A percentile compares a stretch with the other conserved stretches of the same genome.
These are phyloP conservation scores for Massariosphaeria phaeospora DNA, from an alignment of 495 filamentous ascomycete species.

Conservation along the genomic window DNA sequence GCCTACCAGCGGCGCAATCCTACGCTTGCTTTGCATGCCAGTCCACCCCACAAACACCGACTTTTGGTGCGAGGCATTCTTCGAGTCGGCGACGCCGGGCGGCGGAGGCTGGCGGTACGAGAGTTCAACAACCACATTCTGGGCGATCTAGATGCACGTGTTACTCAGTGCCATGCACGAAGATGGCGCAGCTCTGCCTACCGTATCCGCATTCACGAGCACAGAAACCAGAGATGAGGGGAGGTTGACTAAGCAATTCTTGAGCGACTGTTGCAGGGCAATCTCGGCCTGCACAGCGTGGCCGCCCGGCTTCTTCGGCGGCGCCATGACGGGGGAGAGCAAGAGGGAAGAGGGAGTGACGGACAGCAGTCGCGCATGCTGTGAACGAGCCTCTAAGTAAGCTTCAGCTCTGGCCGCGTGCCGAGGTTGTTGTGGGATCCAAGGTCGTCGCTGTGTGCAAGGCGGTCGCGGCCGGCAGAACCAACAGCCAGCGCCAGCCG, in stretches of 20 bases:
- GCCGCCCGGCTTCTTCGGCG: slow-evolving; percentile 49
- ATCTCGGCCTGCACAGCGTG: slow-evolving; percentile 68
- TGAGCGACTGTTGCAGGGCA: slow-evolving; percentile 66
- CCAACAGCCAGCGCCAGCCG: background rate
- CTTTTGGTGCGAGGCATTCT: slow-evolving; percentile 48
- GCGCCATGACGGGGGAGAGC: slow-evolving; percentile 23
- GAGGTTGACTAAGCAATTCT: slow-evolving; percentile 91
- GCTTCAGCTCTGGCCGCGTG: slow-evolving; percentile 11
- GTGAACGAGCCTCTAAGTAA: background rate
- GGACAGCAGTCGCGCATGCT: background rate
- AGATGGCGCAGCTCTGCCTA: slow-evolving; percentile 44
- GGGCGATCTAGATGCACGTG: slow-evolving; percentile 57
- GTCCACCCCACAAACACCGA: slow-evolving; percentile 92
- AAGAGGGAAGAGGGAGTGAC: background rate
- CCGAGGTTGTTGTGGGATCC: slow-evolving; percentile 20
- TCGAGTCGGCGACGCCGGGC: slow-evolving; percentile 9
- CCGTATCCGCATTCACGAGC: slow-evolving; percentile 81
- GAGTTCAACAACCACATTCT: slow-evolving; percentile 94
- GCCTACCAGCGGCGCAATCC: slow-evolving; percentile 63
- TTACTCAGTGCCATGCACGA: background rate
- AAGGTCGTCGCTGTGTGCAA: background rate
- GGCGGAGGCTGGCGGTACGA: slow-evolving; percentile 39
- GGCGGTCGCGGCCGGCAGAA: slow-evolving; percentile 19
- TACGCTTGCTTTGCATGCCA: slow-evolving; percentile 88
- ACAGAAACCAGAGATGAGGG: slow-evolving; percentile 76